Base-by-base conservation (phyloP, 2,329 filamentous ascomycete genomes). In the Aspergillus sp. region DNA sequence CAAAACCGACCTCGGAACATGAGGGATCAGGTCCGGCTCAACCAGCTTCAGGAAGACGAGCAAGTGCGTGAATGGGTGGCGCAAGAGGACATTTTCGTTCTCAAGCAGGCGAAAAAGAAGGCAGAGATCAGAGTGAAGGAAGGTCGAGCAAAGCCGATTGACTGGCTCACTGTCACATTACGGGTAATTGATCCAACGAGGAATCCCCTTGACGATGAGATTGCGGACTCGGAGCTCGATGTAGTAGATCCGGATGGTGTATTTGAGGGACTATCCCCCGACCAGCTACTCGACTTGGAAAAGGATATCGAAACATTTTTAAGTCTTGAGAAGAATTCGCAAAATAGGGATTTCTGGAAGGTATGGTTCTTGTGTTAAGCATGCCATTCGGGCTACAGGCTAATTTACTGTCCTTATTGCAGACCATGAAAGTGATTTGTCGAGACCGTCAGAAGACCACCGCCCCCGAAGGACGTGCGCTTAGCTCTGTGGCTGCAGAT, bases 91-190 rank as follows among this genome's bases (percentile, higher is more conserved):
- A 88, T 90, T 65, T 99, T 99, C 72, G 95, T 98, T 59, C 81
- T 99, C 71, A 93, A 92, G 77, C 95, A 99, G 78, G 90, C 94
- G 50, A 99, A 98, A 83, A 98, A 96, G 82, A 98, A 97, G 81
- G 94, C 95, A 44, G 91, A 93, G 66, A 96, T 99, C 68, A 89
- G 95, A 42, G 92, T 98, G 49, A 91, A 92, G 68, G 93, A 96
- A 76, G 90, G 90, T 10, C 87, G 96, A 67, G 93, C 94, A 58
- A 93, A 92, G 72, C 90, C 94, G 8, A 94, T 98, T 70, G 95
- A 99, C 79, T 93, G 91, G 83, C 85, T 99, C 49, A 92, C 93
- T 1, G 95, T 98, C 71, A 96, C 91, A 62, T 80, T 99, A 64
- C 88, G 92, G 66, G 91, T 94, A 64, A 88, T 98, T 66, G 95